Evolutionary conservation across 345 rosid species (phyloP), one percentile per base, ranked within the genome.

Genomic region (Eucalyptus pauciflora): DNA sequence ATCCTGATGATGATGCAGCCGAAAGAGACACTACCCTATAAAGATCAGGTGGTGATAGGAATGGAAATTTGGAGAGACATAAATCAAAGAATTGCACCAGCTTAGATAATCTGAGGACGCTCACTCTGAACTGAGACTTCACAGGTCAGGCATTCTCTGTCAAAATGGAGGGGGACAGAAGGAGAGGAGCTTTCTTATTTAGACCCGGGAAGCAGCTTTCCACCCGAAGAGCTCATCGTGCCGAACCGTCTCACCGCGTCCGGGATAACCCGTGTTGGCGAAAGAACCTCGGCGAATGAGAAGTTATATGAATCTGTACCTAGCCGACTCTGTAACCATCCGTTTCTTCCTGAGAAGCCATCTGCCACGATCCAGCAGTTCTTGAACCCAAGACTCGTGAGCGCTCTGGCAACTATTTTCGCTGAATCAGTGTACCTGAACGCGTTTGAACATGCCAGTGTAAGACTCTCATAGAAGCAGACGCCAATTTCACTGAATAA

Each of bases 301-400:
- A 96, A 91, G 89, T 94, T 96, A 87, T 96, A 96, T 33, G 99
- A 90, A 92, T 97, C 98, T 48, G 95, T 93, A 41, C 99, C 99
- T 88, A 97, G 92, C 62, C 95, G 92, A 89, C 99, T 97, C 93
- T 96, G 99, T 16, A 94, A 87, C 99, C 99, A 97, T 71, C 99
- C 99, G 93, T 92, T 95, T 45, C 98, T 87, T 48, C 99, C 99
- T 2, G 98, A 96, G 90, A 96, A 97, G 18, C 99, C 99, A 76
- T 94, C 98, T 2, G 94, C 91, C 5, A 97, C 95, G 79, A 93
- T 90, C 94, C 94, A 97, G 88, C 98, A 94, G 89, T 94, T 96
- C 91, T 94, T 96, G 92, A 94, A 97, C 3, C 99, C 98, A 6
- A 97, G 95, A 88, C 91, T 90, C 60, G 94, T 95, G 27, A 97